Percentiles rank a stretch among this genome's conserved stretches.
Conservation (phyloP, 164 flowering plant genomes). For the Brasenia schreberi region DNA sequence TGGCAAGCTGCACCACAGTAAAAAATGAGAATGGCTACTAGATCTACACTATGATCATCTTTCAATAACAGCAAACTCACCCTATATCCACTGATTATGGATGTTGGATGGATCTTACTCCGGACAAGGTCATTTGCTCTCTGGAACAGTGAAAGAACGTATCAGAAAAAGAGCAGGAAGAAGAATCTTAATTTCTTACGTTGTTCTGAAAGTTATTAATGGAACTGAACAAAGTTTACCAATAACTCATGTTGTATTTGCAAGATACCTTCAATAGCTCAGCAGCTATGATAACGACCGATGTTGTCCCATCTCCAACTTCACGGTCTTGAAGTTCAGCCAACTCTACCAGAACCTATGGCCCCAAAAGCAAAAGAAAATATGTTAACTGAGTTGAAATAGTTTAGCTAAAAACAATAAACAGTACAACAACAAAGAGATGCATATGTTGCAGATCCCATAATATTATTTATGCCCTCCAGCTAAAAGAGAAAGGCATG, state of each 20-base stretch:
- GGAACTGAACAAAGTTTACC: not conserved
- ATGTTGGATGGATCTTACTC: conserved; percentile 92
- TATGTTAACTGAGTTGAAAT: not conserved
- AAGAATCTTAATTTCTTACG: too few species aligned
- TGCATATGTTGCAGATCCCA: not conserved
- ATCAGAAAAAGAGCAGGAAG: not conserved
- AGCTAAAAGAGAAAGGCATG: not conserved
- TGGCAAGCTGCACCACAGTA: conserved; percentile 57
- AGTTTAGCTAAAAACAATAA: not conserved
- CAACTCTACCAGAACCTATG: conserved; percentile 91
- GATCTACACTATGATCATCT: not conserved
- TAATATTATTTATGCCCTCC: too few species aligned
- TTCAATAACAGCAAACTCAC: conserved; percentile 26
- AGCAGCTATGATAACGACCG: conserved; percentile 94
- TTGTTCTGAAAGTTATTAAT: too few species aligned
- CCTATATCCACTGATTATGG: conserved; percentile 92
- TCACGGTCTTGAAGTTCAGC: conserved; percentile 99
- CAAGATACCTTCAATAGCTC: conserved; percentile 80
- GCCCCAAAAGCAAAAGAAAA: not conserved
- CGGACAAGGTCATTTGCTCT: conserved; percentile 93
- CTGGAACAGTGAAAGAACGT: conserved; percentile 30
- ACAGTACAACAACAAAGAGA: too few species aligned
- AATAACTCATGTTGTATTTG: not conserved
- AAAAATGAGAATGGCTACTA: not conserved
- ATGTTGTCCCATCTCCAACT: conserved; percentile 99